Evolutionary conservation across 1,284 basidiomycete genomes (phyloP).

Genomic region (Boletus albobrunnescens): DNA sequence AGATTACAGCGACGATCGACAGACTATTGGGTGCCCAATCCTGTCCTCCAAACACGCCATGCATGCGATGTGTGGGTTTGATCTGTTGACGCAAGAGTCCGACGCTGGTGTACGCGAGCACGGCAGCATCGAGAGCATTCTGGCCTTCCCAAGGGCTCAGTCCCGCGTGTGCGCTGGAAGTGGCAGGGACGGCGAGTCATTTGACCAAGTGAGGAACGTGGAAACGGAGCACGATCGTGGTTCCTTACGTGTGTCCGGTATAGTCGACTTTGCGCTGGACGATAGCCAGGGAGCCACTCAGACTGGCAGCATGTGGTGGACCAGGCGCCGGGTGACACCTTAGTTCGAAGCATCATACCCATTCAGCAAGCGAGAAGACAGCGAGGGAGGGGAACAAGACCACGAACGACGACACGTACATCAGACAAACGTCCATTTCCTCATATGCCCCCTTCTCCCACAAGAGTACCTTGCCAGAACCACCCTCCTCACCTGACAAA

Average conservation of each 20-base stretch:
- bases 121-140: constrained; percentile 76
- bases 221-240: neutral
- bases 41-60: constrained; percentile 60
- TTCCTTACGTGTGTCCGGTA: constrained; percentile 52
- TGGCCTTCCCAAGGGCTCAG: constrained; percentile 71
- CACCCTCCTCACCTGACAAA: constrained; percentile 69
- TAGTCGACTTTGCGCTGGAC: constrained; percentile 50
- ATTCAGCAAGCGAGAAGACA: no score
- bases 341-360: no score
- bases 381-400: neutral
- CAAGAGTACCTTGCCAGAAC: constrained; percentile 63
- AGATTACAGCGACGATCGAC: neutral
- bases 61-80: constrained; percentile 55
- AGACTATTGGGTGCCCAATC: constrained; percentile 64
- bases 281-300: constrained; percentile 52
- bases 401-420: constrained; percentile 39
- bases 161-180: constrained; percentile 58
- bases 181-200: neutral
- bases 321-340: constrained; percentile 67
- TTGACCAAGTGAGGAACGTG: neutral
- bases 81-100: constrained; percentile 75
- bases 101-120: constrained; percentile 68
- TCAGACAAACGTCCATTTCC: constrained; percentile 65
- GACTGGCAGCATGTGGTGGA: constrained; percentile 49
- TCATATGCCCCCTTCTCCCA: constrained; percentile 64